phyloP scores from a whole-genome alignment of 306 rosid genomes.

The Trifolium pratense region DNA sequence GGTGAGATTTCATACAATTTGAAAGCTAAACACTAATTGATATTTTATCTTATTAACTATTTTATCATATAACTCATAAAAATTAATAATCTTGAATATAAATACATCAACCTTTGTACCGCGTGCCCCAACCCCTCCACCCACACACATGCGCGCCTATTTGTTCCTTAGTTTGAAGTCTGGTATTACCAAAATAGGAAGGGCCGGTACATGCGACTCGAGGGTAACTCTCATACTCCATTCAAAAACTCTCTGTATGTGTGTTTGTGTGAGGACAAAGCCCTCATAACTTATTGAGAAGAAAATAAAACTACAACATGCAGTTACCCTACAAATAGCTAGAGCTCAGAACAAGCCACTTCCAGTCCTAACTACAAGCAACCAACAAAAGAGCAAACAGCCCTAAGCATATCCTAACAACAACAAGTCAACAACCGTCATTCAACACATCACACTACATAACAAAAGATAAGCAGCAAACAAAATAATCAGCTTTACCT shows the following conservation, averaged over 20 bases:
- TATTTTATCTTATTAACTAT: neutral
- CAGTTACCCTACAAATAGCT: neutral
- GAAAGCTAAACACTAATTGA: neutral
- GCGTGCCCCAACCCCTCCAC: no score
- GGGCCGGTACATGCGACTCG: neutral
- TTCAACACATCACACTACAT: neutral
- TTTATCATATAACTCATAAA: no score
- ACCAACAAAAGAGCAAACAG: slow-evolving; percentile 7
- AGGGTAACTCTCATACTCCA: neutral
- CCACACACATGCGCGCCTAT: no score
- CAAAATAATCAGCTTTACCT: slow-evolving; percentile 72
- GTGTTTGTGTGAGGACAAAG: neutral
- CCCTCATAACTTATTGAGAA: no score
- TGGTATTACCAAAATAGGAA: no score
- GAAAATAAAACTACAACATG: neutral
- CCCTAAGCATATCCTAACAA: neutral
- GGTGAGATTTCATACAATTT: neutral
- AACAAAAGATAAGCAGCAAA: neutral
- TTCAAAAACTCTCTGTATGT: neutral
- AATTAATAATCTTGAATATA: neutral
- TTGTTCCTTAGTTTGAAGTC: neutral
- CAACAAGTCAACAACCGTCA: neutral
- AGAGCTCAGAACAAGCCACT: neutral
- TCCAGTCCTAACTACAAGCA: slow-evolving; percentile 9
- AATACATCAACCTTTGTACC: no score